These are phyloP conservation scores for Ogataea naganishii DNA, from an alignment of 805 yeast genomes.

Conservation along the genomic window DNA sequence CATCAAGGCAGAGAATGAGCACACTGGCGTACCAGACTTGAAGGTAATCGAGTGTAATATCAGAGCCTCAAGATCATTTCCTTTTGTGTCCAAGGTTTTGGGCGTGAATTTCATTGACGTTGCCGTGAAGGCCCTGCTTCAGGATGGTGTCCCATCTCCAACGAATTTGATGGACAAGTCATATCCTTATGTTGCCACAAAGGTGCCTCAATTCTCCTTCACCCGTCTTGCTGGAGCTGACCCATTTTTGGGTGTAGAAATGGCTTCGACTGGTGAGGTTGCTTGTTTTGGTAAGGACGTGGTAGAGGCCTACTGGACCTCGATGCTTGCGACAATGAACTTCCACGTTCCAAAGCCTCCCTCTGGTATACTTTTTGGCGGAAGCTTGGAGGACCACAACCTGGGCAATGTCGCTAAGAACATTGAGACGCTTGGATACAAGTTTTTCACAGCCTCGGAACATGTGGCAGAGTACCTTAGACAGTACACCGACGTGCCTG, in stretches of 20 bases:
- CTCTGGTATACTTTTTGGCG: slow-evolving; percentile 85
- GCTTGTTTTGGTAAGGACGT: slow-evolving; percentile 90
- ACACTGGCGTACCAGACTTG: slow-evolving; percentile 51
- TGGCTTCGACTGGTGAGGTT: slow-evolving; percentile 99
- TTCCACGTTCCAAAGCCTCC: slow-evolving; percentile 92
- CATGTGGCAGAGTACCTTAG: slow-evolving; percentile 65
- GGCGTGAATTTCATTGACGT: slow-evolving; percentile 93
- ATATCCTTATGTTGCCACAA: slow-evolving; percentile 85
- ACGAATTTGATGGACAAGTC: slow-evolving; percentile 69
- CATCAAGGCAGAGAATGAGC: slow-evolving; percentile 64
- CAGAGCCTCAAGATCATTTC: slow-evolving; percentile 98
- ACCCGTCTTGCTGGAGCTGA: slow-evolving; percentile 99
- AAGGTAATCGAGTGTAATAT: slow-evolving; percentile 98
- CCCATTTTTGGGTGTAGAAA: slow-evolving; percentile 97
- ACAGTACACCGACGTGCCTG: slow-evolving; percentile 34
- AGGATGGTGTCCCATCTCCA: slow-evolving; percentile 68
- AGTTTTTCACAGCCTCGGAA: slow-evolving; percentile 67
- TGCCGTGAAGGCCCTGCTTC: slow-evolving; percentile 81
- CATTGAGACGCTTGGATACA: slow-evolving; percentile 69
- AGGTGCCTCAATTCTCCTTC: slow-evolving; percentile 98
- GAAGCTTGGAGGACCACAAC: slow-evolving; percentile 67
- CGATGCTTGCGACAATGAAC: slow-evolving; percentile 95
- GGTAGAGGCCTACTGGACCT: slow-evolving; percentile 94
- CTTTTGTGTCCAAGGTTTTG: slow-evolving; percentile 94
- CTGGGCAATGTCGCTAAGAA: slow-evolving; percentile 68